Percentiles rank a stretch among this genome's conserved stretches.
These are phyloP conservation scores for Gossypium herbaceum DNA, from an alignment of 345 rosid genomes.

Conservation along the genomic window DNA sequence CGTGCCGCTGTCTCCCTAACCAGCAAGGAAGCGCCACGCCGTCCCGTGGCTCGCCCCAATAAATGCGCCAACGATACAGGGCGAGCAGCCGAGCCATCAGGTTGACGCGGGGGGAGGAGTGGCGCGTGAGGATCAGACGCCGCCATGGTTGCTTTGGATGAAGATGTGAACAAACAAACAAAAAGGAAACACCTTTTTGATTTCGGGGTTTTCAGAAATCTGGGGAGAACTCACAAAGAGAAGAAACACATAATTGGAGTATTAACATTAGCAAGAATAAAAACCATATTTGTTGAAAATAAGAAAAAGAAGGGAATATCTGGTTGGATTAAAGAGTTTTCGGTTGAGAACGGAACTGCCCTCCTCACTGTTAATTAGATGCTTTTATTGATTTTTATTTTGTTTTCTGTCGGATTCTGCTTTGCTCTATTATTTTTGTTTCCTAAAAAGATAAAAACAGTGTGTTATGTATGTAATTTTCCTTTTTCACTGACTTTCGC, in stretches of 20 bases:
- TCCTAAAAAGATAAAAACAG: too few species aligned
- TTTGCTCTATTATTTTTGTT: too few species aligned
- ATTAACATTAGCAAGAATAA: not conserved
- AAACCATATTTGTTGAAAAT: not conserved
- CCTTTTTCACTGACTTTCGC: too few species aligned
- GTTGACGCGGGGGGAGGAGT: constrained; percentile 58
- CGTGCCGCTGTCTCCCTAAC: constrained; percentile 95
- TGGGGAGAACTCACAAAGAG: not conserved
- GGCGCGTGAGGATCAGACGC: constrained; percentile 53
- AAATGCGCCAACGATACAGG: constrained; percentile 57
- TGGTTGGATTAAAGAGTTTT: not conserved
- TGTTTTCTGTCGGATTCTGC: too few species aligned
- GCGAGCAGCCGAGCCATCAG: constrained; percentile 26
- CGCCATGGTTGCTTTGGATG: constrained; percentile 18
- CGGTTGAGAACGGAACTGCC: not conserved
- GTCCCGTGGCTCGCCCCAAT: constrained; percentile 83
- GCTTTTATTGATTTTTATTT: too few species aligned
- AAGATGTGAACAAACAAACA: constrained; percentile 2
- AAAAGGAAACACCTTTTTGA: not conserved
- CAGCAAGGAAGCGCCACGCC: constrained; percentile 76
- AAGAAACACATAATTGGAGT: not conserved
- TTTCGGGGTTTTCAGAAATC: not conserved
- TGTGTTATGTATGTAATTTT: too few species aligned
- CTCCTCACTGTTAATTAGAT: too few species aligned
- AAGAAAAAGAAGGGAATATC: too few species aligned